Evolutionary conservation across 495 filamentous ascomycete species (phyloP).

Genomic region (Choiromyces venosus): DNA sequence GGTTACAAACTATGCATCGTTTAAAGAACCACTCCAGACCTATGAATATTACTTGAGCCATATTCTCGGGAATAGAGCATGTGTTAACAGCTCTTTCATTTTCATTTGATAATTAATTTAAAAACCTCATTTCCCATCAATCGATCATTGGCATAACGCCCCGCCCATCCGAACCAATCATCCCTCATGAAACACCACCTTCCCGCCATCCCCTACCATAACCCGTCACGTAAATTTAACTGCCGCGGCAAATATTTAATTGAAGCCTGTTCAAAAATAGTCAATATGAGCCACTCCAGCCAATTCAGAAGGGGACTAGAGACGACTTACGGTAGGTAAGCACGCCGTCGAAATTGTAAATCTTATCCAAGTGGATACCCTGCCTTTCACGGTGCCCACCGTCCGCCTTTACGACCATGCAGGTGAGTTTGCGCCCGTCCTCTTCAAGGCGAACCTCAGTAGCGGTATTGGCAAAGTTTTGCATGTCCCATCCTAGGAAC

Average conservation of each 20-base stretch:
- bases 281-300: neutral
- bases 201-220: neutral
- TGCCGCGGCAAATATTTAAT: neutral
- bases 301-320: neutral
- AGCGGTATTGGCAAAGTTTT: constrained; percentile 10
- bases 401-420: neutral
- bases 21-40: neutral
- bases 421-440: constrained; percentile 15
- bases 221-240: neutral
- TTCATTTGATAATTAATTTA: neutral
- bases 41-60: neutral
- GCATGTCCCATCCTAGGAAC: constrained; percentile 18
- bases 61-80: constrained; percentile 1
- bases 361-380: constrained; percentile 23
- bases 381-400: constrained; percentile 13
- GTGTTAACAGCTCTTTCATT: neutral
- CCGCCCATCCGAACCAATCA: neutral
- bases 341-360: neutral
- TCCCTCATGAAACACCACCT: neutral
- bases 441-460: constrained; percentile 14
- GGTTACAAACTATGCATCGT: neutral
- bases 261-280: neutral
- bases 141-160: neutral
- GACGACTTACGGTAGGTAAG: neutral
- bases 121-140: neutral